Conservation (phyloP, 768 basidiomycete species). For the Pholiota molesta region DNA sequence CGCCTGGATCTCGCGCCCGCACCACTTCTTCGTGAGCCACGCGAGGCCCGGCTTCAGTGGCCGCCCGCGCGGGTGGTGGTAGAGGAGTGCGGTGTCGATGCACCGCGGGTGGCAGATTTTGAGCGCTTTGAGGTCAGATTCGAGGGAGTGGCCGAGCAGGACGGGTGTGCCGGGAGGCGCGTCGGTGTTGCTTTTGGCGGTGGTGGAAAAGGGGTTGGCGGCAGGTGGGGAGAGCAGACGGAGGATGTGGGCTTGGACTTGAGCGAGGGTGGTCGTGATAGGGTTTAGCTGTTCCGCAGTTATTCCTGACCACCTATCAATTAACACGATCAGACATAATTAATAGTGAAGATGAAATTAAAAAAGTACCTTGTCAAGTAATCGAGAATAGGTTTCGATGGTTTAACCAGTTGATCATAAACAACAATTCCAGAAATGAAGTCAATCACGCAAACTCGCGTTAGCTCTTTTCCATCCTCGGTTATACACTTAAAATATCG, state of each 20-base stretch:
- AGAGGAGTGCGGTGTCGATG: constrained; percentile 90
- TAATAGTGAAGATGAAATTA: not conserved
- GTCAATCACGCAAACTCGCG: constrained; percentile 85
- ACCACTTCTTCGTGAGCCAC: constrained; percentile 97
- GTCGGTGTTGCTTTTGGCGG: constrained; percentile 21
- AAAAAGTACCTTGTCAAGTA: constrained; percentile 76
- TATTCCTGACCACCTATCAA: constrained; percentile 79
- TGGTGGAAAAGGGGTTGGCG: constrained; percentile 46
- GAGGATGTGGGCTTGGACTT: constrained; percentile 77
- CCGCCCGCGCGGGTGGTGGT: constrained; percentile 91
- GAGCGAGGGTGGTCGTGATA: constrained; percentile 76
- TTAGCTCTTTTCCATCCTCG: constrained; percentile 87
- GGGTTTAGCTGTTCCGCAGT: constrained; percentile 69
- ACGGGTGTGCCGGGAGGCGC: constrained; percentile 62
- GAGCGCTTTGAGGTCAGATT: constrained; percentile 90
- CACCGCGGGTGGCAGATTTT: constrained; percentile 85
- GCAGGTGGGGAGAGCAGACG: constrained; percentile 56
- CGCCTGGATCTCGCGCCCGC: constrained; percentile 85
- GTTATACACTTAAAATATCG: constrained; percentile 69
- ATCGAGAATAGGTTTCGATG: constrained; percentile 80
- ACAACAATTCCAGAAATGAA: constrained; percentile 69
- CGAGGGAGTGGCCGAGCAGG: constrained; percentile 93
- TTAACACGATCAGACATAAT: not conserved
- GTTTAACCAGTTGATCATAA: constrained; percentile 91
- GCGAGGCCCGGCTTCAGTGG: constrained; percentile 94